Percentiles rank a stretch among this genome's conserved stretches.
Conservation (phyloP, 805 yeast genomes). For the Starmera amethionina region DNA sequence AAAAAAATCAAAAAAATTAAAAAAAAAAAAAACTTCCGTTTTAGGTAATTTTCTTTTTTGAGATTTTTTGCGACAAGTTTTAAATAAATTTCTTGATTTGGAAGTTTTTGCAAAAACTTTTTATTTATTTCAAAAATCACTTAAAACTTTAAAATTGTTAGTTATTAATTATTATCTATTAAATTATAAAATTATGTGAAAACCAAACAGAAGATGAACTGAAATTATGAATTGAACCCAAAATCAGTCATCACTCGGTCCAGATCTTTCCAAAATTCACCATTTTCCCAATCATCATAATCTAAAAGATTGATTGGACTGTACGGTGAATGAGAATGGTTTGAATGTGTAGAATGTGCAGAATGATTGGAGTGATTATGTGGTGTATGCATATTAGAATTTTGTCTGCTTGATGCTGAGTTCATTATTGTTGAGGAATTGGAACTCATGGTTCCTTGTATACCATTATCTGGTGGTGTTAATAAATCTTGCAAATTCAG, state of each 20-base stretch:
- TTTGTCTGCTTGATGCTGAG: neutral
- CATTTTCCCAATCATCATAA: conserved; percentile 33
- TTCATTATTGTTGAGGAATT: conserved; percentile 1
- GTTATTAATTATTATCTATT: too few relatives aligned
- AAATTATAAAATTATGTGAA: too few relatives aligned
- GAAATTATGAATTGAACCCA: conserved; percentile 57
- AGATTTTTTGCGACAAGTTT: too few relatives aligned
- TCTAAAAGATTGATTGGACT: conserved; percentile 13
- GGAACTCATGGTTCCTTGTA: neutral
- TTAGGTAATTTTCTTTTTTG: too few relatives aligned
- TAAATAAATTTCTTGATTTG: too few relatives aligned
- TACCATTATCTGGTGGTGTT: neutral
- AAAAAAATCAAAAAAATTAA: neutral
- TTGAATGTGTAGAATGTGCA: neutral
- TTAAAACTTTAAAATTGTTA: too few relatives aligned
- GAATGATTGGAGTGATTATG: conserved; percentile 4
- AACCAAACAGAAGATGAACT: too few relatives aligned
- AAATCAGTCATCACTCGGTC: conserved; percentile 87
- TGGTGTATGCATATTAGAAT: neutral
- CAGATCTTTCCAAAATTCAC: conserved; percentile 59
- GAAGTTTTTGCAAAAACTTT: too few relatives aligned
- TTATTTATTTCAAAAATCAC: too few relatives aligned
- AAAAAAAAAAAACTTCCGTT: neutral
- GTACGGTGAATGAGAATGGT: neutral
- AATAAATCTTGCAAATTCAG: conserved; percentile 9